Base-by-base conservation (phyloP, 352 stramenopile species). In the Phytophthora hibernalis region DNA sequence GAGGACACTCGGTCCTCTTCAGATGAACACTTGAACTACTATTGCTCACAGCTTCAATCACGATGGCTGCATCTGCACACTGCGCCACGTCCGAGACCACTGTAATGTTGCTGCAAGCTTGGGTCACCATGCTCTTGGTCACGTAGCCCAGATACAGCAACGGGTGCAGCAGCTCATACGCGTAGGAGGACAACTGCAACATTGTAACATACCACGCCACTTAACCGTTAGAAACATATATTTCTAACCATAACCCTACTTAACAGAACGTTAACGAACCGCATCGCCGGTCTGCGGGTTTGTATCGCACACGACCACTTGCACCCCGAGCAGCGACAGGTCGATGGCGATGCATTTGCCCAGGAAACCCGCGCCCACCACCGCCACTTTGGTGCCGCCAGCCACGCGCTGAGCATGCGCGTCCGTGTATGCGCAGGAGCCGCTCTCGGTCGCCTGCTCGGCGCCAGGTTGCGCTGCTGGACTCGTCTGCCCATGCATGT, bases 81-180 rank as follows among this genome's bases (percentile, higher is more conserved):
- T 87, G 61, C 11, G 69, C 53, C 11, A 93, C 42, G n/a, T 84
- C 71, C 15, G 40, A 54, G 28, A 85, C 82, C 10, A 85, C 54
- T 20, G 66, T 71, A 55, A 91, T 74, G 68, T 83, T 80, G 20
- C 64, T 49, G 60, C 80, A 88, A 0, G 80, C 82, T 22, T 82
- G 72, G 11, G 79, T 89, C 50, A 90, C 61, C 80, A 93, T 90
- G 61, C 74, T 82, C 73, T 91, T 88, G 65, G 82, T 89, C 24
- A 91, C 82, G 75, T 91, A 93, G 24, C 84, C 84, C 18, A 93
- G 73, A 54, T 89, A 81, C 56, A 89, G 67, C 67, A 93, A 69
- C 54, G 84, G 84, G 40, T 87, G 85, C 44, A 93, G 70, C 56
- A 88, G 65, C 53, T 90, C 82, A 45, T 85, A 89, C 48, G 78